A percentile compares a stretch with the other conserved stretches of the same genome.
Evolutionary conservation across 441 rosid species (phyloP).

Genomic region (Flueggea neowawraea): DNA sequence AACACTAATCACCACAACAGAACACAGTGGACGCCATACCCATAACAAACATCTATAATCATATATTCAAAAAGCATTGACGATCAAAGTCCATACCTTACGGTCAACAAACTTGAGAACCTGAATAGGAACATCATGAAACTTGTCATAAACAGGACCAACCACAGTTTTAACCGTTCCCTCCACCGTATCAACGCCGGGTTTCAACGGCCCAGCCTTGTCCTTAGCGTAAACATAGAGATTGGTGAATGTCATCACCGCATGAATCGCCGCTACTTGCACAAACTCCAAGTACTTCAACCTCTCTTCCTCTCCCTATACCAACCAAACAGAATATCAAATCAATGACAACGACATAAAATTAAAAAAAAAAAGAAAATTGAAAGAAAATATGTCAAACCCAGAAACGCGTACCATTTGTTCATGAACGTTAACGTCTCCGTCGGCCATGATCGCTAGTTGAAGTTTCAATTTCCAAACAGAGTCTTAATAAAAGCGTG

Average conservation of each 20-base stretch:
- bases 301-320: slow-evolving; percentile 49
- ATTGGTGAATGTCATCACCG: slow-evolving; percentile 42
- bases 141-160: slow-evolving; percentile 77
- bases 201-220: slow-evolving; percentile 77
- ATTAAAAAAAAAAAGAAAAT: background rate
- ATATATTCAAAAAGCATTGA: too few relatives aligned
- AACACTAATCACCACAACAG: too few relatives aligned
- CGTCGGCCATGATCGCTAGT: slow-evolving; percentile 34
- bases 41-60: too few relatives aligned
- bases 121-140: slow-evolving; percentile 66
- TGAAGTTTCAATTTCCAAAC: background rate
- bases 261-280: slow-evolving; percentile 75
- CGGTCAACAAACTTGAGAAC: slow-evolving; percentile 83
- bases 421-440: slow-evolving; percentile 23
- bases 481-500: background rate
- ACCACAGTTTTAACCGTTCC: slow-evolving; percentile 86
- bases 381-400: background rate
- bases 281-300: slow-evolving; percentile 84
- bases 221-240: slow-evolving; percentile 82
- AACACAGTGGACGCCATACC: too few relatives aligned
- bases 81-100: slow-evolving; percentile 38
- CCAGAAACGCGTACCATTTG: slow-evolving; percentile 34
- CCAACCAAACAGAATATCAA: background rate
- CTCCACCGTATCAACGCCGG: slow-evolving; percentile 86
- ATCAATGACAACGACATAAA: background rate